A percentile compares a stretch with the other conserved stretches of the same genome.
Conservation (phyloP, 1,284 basidiomycete species). For the Ceratobasidium sp. region DNA sequence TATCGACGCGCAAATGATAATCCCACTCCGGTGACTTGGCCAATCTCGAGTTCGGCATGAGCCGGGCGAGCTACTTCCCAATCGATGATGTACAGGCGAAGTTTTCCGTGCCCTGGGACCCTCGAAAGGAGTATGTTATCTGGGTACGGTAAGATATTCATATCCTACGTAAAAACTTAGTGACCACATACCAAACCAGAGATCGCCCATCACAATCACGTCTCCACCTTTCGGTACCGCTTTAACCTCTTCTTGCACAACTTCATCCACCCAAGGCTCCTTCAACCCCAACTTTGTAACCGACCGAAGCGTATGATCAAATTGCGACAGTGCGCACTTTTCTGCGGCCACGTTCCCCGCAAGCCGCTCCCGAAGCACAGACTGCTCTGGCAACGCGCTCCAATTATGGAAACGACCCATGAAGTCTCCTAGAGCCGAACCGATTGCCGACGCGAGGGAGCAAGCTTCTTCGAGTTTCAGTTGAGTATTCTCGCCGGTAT, state of each 20-base stretch:
- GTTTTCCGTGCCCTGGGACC: background rate
- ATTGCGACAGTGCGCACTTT: background rate
- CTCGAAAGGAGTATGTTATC: slow-evolving; percentile 12
- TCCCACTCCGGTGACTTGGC: background rate
- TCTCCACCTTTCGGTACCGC: background rate
- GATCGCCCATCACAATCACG: slow-evolving; percentile 5
- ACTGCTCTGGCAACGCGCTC: slow-evolving; percentile 1
- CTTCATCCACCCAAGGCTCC: background rate
- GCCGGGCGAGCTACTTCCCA: slow-evolving; percentile 1
- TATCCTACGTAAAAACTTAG: background rate
- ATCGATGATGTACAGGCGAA: slow-evolving; percentile 13
- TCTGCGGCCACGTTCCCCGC: background rate
- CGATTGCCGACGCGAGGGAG: background rate
- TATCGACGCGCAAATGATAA: background rate
- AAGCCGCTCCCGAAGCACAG: background rate
- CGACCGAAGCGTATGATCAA: background rate
- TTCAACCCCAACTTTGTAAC: background rate
- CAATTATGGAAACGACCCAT: slow-evolving; percentile 13
- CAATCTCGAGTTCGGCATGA: slow-evolving; percentile 4
- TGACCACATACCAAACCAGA: background rate
- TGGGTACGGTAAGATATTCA: background rate
- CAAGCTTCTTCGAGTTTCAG: background rate
- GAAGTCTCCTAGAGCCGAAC: slow-evolving; percentile 17
- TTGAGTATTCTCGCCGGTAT: too few species aligned
- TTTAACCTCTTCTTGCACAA: background rate